Evolutionary conservation across 169 alveolate genomes (phyloP), one percentile per base, ranked within the genome.

Genomic region (Eimeria maxima): DNA sequence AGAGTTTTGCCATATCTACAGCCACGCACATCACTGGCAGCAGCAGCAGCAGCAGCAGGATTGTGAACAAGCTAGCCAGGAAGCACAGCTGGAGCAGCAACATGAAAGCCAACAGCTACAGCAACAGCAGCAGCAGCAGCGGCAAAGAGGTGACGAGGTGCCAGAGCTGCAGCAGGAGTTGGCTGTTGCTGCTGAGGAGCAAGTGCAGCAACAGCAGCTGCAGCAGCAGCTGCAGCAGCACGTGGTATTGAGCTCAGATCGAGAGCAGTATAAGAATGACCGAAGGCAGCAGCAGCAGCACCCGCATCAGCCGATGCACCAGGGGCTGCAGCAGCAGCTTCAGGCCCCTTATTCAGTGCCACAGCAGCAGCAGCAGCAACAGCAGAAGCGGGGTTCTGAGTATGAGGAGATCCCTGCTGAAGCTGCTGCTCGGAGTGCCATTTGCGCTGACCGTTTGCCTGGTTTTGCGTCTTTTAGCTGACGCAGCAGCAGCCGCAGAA

Each of bases 11-110:
- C 78, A 67, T 7, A 67, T 67, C 27, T 67, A 67, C 50, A 74
- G 84, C 33, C 84, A 74, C 29, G 50, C 45, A n/a, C 84, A 74
- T 29, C 84, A 74, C 45, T n/a, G 78, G 78, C 78, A 67, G 78
- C 78, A 67, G 38, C 78, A 67, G 38, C 78, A 67, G 78, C 44
- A 67, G 38, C 27, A 67, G 44, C 78, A 67, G 60, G 38, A 33
- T 33, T 33, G 38, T 33, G 38, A 33, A 33, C 38, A 33, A 0
- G 1, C 38, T 1, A 33, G 38, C 38, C 38, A 33, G 38, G 38
- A 33, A 33, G 38, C 38, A 33, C 60, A 53, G 60, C 60, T 11
- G 60, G 6, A 53, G 60, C 60, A 53, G 60, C 20, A 53, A 53
- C 16, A 14, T 53, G 16, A 53, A 14, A 7, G 16, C 20, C 10